phyloP scores from a whole-genome alignment of 2,329 filamentous ascomycete genomes.

The Dryadomyces sulphureus region DNA sequence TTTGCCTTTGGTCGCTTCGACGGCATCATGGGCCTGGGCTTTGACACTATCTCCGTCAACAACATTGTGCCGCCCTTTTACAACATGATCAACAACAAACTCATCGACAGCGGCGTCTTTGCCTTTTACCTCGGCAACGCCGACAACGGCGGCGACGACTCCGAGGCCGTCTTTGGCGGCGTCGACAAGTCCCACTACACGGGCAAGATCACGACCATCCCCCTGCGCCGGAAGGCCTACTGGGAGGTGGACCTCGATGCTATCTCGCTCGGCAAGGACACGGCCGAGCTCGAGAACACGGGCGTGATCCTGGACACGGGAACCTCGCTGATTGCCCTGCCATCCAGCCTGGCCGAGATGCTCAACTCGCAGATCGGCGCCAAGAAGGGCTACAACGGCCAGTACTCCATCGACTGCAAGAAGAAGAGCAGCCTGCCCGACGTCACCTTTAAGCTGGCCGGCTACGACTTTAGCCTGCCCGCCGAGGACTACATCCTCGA shows the following conservation, averaged over 20 bases:
- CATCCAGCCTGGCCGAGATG: conserved; percentile 80
- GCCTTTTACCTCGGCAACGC: conserved; percentile 85
- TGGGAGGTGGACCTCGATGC: conserved; percentile 97
- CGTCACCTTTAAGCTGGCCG: conserved; percentile 77
- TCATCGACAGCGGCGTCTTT: conserved; percentile 86
- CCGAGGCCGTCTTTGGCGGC: conserved; percentile 82
- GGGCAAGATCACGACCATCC: conserved; percentile 84
- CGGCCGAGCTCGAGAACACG: conserved; percentile 81
- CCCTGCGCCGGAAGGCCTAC: conserved; percentile 95
- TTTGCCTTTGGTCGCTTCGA: conserved; percentile 98
- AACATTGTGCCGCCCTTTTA: conserved; percentile 90
- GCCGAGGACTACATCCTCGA: conserved; percentile 92
- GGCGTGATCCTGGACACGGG: conserved; percentile 97
- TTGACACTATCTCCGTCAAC: conserved; percentile 95
- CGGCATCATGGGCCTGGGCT: conserved; percentile 88
- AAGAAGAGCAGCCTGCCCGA: conserved; percentile 77
- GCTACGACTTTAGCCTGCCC: conserved; percentile 83
- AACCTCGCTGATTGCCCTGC: conserved; percentile 92
- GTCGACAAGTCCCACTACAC: conserved; percentile 66
- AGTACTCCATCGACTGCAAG: conserved; percentile 85
- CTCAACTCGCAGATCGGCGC: conserved; percentile 96
- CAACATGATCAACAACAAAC: conserved; percentile 79
- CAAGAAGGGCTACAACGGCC: conserved; percentile 94
- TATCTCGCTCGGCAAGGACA: conserved; percentile 75
- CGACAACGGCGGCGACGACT: conserved; percentile 53